Base-by-base conservation (phyloP, 2,329 filamentous ascomycete genomes). In the Rasamsonia emersonii region DNA sequence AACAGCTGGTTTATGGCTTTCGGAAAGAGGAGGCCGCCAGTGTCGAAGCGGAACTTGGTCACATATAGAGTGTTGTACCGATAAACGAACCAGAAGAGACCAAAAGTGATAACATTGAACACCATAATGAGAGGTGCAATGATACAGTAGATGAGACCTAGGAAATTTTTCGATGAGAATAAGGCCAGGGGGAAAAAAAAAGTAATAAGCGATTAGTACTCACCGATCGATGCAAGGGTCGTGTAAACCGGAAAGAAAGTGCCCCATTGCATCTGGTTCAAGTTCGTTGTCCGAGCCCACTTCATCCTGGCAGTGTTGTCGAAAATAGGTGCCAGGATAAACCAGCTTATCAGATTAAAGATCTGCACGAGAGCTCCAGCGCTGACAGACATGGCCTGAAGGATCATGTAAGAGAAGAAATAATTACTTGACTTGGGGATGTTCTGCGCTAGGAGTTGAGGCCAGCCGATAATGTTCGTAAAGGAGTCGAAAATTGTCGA, bases 51-150 rank as follows among this genome's bases (percentile, higher is more conserved):
- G 56, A 93, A 93, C 32, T 86, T 82, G 16, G 79, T 93, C 38
- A 98, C 88, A 49, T 95, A 98, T 13, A 98, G 73, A 65, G 93
- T 93, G 45, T 89, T 89, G 61, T 96, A 96, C n/a, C 89, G 77
- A 55, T 96, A 86, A 1, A 91, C 89, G 26, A 95, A 70, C 88
- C 88, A 98, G 42, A 96, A 79, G 0, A 98, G 67, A 28, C 75
- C 73, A 55, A 96, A 96, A 0, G 89, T 95, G 54, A 96, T 77
- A 47, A 94, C 77, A 46, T 91, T 89, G 64, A 98, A 96, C 14
- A 96, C 64, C 29, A 91, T 75, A 51, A 98, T 95, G 9, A 98
- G 66, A 0, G 91, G 91, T 1, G 91, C 79, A 24, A 96, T 79
- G 35, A 96, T 73, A 23, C 78, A 84, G 59, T 96, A 98, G 23